A percentile compares a stretch with the other conserved stretches of the same genome.
Conservation (phyloP, 352 stramenopile genomes). For the Saprolegnia diclina region DNA sequence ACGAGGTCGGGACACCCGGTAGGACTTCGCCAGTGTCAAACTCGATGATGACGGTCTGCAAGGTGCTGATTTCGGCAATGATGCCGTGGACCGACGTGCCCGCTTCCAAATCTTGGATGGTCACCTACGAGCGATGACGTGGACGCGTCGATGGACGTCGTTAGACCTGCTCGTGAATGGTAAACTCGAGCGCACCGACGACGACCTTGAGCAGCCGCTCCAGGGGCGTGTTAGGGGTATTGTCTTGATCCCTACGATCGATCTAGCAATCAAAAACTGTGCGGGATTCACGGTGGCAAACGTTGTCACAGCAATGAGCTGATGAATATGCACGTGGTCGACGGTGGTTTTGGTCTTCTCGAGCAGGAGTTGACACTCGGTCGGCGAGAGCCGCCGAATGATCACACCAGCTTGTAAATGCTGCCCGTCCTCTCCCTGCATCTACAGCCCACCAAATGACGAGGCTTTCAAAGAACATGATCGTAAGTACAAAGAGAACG, state of each 20-base stretch:
- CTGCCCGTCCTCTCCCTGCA: background rate
- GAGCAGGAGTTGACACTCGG: background rate
- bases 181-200: background rate
- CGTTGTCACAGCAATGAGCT: constrained; percentile 4
- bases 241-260: background rate
- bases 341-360: background rate
- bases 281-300: background rate
- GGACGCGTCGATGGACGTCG: background rate
- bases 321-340: background rate
- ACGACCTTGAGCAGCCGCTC: constrained; percentile 1
- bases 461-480: background rate
- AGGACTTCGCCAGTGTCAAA: constrained; percentile 20
- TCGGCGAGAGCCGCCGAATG: background rate
- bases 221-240: background rate
- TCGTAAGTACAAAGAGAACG: constrained; percentile 10
- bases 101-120: constrained; percentile 5
- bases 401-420: background rate
- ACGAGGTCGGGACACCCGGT: background rate
- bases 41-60: constrained; percentile 11
- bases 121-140: background rate
- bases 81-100: background rate
- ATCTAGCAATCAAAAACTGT: background rate
- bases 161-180: constrained; percentile 1
- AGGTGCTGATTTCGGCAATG: constrained; percentile 4
- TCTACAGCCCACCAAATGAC: too few species aligned